These are phyloP conservation scores for Fusarium sulawesiense DNA, from an alignment of 2,329 filamentous ascomycete genomes.

Conservation along the genomic window DNA sequence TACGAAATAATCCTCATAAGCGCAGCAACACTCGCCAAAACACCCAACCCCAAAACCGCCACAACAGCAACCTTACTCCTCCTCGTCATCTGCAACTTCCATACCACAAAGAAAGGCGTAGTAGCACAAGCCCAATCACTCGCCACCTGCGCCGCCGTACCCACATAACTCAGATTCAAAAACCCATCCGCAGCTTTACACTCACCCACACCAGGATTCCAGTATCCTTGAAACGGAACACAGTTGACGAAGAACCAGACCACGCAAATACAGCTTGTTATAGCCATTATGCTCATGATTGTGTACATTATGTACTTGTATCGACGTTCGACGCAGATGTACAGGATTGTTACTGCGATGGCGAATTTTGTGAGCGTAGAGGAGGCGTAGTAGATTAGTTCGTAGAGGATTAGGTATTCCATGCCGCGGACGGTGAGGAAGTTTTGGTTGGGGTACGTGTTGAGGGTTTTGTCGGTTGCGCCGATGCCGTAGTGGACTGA, in stretches of 20 bases:
- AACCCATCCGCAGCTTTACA: conserved; percentile 25
- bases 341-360: conserved; percentile 28
- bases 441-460: conserved; percentile 1
- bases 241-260: conserved; percentile 31
- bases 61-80: conserved; percentile 37
- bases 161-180: conserved; percentile 24
- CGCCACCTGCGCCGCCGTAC: conserved; percentile 38
- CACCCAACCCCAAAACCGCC: conserved; percentile 17
- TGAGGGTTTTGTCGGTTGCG: conserved; percentile 11
- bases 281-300: conserved; percentile 12
- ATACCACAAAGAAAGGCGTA: conserved; percentile 47
- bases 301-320: conserved; percentile 28
- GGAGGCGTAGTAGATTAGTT: conserved; percentile 24
- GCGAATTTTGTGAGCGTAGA: conserved; percentile 28
- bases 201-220: conserved; percentile 18
- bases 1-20: conserved; percentile 32
- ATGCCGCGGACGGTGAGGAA: conserved; percentile 22
- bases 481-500: conserved; percentile 24
- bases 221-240: conserved; percentile 16
- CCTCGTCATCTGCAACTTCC: conserved; percentile 43
- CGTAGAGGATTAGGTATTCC: conserved; percentile 26
- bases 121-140: conserved; percentile 47
- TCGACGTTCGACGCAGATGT: conserved; percentile 25
- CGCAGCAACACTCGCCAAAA: conserved; percentile 29
- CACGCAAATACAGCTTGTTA: conserved; percentile 7